Evolutionary conservation across 768 basidiomycete species (phyloP).

Genomic region (Coprinopsis marcescibilis): DNA sequence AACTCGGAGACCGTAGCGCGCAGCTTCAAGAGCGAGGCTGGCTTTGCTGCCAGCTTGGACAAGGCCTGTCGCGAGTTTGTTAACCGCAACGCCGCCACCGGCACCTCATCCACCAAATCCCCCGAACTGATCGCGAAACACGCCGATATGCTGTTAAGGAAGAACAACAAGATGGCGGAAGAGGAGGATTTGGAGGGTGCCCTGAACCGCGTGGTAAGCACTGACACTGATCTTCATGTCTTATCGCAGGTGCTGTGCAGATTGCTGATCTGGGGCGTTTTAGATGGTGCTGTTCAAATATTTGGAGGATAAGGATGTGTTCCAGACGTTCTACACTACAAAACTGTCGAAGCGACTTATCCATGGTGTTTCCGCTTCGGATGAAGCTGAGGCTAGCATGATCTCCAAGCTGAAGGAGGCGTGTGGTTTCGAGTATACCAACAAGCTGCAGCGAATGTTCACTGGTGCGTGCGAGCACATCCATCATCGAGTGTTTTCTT

Average conservation of each 20-base stretch:
- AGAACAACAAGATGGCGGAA: conserved; percentile 97
- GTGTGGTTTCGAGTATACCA: conserved; percentile 98
- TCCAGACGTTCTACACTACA: conserved; percentile 98
- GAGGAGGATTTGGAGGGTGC: conserved; percentile 90
- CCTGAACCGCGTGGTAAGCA: conserved; percentile 81
- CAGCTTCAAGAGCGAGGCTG: conserved; percentile 92
- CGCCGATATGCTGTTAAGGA: conserved; percentile 84
- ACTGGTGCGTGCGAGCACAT: conserved; percentile 66
- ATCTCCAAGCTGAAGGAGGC: conserved; percentile 98
- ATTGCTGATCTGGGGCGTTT: conserved; percentile 24
- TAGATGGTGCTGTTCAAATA: conserved; percentile 99
- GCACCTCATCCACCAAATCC: conserved; percentile 81
- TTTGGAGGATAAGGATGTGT: conserved; percentile 98
- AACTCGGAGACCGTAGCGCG: conserved; percentile 88
- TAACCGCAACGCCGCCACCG: conserved; percentile 91
- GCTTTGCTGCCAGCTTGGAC: conserved; percentile 93
- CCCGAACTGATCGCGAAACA: conserved; percentile 95
- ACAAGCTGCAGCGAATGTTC: conserved; percentile 98
- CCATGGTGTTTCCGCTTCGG: conserved; percentile 87
- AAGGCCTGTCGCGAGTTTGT: conserved; percentile 97
- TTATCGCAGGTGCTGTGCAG: too few relatives aligned
- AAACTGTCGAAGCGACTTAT: conserved; percentile 95
- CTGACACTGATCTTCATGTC: conserved; percentile 22
- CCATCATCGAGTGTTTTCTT: background rate
- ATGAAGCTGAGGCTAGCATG: conserved; percentile 97